These are phyloP conservation scores for Aristolochia californica DNA, from an alignment of 164 flowering plant species.

Conservation along the genomic window DNA sequence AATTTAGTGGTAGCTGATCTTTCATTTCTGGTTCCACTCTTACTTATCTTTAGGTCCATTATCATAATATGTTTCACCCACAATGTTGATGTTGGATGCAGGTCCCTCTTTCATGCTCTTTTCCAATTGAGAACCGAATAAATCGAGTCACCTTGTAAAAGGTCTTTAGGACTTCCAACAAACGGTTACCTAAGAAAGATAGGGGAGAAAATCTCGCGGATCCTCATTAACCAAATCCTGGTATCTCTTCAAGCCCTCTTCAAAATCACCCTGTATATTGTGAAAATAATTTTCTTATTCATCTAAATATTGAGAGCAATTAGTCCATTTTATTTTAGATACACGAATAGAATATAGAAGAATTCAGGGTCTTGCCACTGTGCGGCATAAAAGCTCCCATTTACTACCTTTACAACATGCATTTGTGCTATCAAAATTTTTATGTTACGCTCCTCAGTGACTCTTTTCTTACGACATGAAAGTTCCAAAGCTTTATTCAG, in stretches of 20 bases:
- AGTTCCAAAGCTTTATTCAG: conserved; percentile 53
- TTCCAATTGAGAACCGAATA: too few species aligned
- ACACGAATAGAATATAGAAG: too few species aligned
- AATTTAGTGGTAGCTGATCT: too few species aligned
- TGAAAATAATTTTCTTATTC: not conserved
- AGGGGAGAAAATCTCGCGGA: conserved; percentile 91
- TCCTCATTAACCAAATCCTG: conserved; percentile 62
- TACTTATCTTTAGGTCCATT: too few species aligned
- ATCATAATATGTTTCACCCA: too few species aligned
- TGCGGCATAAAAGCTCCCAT: not conserved
- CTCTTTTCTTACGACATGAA: conserved; percentile 52
- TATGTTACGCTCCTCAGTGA: conserved; percentile 81
- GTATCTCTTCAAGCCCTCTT: conserved; percentile 51
- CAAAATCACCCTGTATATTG: conserved; percentile 61
- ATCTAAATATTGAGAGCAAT: too few species aligned
- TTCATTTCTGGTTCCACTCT: too few species aligned
- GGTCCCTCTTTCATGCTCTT: too few species aligned
- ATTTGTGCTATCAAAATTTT: conserved; percentile 82
- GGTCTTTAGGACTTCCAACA: too few species aligned
- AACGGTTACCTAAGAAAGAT: conserved; percentile 88
- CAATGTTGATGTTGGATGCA: too few species aligned
- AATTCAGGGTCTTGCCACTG: not conserved
- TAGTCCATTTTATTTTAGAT: too few species aligned
- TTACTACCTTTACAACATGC: conserved; percentile 64
- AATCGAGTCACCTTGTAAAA: not conserved